phyloP scores from a whole-genome alignment of 2,329 filamentous ascomycete species.

The Alternaria rosae region DNA sequence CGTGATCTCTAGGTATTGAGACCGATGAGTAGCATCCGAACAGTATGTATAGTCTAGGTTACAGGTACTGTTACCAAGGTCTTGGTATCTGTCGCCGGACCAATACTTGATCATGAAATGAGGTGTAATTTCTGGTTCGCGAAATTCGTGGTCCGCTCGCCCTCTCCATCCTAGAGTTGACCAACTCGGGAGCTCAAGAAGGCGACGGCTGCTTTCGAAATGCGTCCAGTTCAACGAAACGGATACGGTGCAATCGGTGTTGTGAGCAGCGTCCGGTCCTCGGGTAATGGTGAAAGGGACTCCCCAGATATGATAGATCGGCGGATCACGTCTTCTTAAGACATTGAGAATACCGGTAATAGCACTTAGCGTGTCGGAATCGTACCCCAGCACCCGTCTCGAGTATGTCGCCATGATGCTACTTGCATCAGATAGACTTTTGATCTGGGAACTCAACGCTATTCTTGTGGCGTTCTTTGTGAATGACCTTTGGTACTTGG shows the following conservation, averaged over 20 bases:
- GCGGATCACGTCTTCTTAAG: not conserved
- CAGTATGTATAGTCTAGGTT: not conserved
- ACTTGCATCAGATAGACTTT: accelerated
- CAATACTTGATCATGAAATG: not conserved
- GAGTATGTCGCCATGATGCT: accelerated
- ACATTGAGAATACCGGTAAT: not conserved
- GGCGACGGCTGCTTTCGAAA: not conserved
- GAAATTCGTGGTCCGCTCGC: accelerated
- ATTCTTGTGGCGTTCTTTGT: too few relatives aligned
- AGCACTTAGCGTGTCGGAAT: not conserved
- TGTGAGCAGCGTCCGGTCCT: not conserved
- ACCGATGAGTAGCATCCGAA: not conserved
- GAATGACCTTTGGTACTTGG: too few relatives aligned
- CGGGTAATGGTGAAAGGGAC: not conserved
- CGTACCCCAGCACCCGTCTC: not conserved
- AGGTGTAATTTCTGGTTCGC: accelerated
- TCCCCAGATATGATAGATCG: not conserved
- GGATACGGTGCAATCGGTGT: not conserved
- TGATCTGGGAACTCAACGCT: not conserved
- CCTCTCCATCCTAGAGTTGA: not conserved
- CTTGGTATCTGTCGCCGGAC: not conserved
- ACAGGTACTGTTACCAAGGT: not conserved
- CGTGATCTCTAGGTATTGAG: not conserved
- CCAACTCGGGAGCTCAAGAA: not conserved
- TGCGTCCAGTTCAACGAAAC: not conserved